Percentiles rank a stretch among this genome's conserved stretches.
Conservation (phyloP, 208 protist species). For the Trypanosoma conorhini region DNA sequence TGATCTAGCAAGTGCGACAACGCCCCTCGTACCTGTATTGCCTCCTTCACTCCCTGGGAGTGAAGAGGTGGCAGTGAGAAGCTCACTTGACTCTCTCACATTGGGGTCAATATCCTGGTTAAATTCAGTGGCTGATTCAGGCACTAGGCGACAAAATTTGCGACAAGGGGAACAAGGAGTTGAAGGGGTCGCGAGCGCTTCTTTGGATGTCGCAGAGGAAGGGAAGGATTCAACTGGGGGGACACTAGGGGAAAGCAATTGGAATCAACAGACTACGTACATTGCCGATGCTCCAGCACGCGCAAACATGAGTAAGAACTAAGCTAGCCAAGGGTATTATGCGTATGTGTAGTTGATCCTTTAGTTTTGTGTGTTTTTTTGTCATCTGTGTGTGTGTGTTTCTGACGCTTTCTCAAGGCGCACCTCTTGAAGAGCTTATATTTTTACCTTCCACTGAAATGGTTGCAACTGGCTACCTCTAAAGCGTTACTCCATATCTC, state of each 20-base stretch:
- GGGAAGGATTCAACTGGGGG: neutral
- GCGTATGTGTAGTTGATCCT: too few relatives aligned
- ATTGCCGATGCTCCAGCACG: neutral
- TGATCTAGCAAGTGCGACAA: neutral
- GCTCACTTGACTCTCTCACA: constrained; percentile 15
- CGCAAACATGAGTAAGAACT: neutral
- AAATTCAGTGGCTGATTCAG: neutral
- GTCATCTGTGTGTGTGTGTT: neutral
- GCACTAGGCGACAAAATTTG: neutral
- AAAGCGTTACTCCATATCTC: neutral
- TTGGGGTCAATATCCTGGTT: constrained; percentile 16
- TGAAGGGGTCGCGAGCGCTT: neutral
- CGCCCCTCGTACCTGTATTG: constrained; percentile 11
- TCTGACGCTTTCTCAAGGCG: too few relatives aligned
- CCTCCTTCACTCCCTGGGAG: neutral
- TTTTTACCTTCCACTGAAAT: neutral
- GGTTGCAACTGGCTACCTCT: neutral
- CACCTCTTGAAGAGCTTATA: neutral
- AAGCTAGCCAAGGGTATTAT: neutral
- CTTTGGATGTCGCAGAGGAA: neutral
- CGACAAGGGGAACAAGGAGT: neutral
- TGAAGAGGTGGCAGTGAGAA: constrained; percentile 2
- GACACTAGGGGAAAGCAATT: neutral
- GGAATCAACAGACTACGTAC: neutral
- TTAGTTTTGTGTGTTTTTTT: too few relatives aligned